Evolutionary conservation across 768 basidiomycete species (phyloP).

Genomic region (Rhizopogon vinicolor): DNA sequence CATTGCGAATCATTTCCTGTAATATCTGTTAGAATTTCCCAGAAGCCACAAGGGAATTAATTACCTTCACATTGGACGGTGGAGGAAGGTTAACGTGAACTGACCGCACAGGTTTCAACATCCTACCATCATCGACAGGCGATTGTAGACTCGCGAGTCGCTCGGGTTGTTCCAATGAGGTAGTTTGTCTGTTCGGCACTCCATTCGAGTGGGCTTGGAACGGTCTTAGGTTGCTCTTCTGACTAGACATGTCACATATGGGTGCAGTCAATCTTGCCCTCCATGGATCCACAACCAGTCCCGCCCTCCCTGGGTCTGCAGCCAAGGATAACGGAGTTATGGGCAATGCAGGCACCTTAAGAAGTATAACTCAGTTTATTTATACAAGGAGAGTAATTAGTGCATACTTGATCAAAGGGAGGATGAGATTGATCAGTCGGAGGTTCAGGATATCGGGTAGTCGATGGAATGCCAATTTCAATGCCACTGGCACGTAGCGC

Average conservation of each 20-base stretch:
- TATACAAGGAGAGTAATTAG: not conserved
- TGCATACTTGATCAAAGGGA: not conserved
- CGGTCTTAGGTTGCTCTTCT: not conserved
- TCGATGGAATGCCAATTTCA: not conserved
- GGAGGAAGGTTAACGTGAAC: not conserved
- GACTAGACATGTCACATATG: not conserved
- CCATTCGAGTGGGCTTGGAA: not conserved
- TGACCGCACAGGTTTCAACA: too few species aligned
- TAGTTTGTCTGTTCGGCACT: not conserved
- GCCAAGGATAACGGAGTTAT: not conserved
- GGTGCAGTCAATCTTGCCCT: too few species aligned
- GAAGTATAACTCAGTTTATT: not conserved
- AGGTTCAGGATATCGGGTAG: not conserved
- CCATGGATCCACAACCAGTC: too few species aligned
- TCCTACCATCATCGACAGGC: not conserved
- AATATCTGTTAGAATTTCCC: too few species aligned
- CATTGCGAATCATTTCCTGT: not conserved
- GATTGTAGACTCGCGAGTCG: not conserved
- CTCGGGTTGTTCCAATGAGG: not conserved
- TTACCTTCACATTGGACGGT: not conserved
- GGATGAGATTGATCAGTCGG: not conserved
- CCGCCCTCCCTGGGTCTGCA: too few species aligned
- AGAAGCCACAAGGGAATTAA: not conserved
- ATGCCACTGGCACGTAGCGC: not conserved
- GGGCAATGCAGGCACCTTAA: not conserved